Evolutionary conservation across 148 eudicot genomes (phyloP).

Genomic region (Amaranthus cruentus): DNA sequence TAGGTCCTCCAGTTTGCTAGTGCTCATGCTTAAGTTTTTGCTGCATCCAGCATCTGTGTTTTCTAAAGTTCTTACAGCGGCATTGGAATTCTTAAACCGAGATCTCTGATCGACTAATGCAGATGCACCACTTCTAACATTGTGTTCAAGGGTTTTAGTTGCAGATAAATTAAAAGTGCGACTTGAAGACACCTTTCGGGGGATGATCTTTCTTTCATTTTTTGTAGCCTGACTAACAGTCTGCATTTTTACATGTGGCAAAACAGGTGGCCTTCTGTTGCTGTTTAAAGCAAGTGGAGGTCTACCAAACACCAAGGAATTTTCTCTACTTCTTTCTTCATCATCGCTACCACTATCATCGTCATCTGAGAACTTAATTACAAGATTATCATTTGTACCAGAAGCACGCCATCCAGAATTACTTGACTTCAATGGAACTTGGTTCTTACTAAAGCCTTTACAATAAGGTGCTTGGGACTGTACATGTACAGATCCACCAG

Average conservation of each 20-base stretch:
- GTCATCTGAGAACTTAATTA: slow-evolving; percentile 69
- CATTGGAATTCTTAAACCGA: slow-evolving; percentile 26
- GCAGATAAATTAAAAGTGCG: slow-evolving; percentile 36
- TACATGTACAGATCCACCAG: slow-evolving; percentile 24
- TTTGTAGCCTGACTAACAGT: slow-evolving; percentile 19
- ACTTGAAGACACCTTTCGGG: slow-evolving; percentile 35
- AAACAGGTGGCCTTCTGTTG: slow-evolving; percentile 30
- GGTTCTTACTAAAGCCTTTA: slow-evolving; percentile 37
- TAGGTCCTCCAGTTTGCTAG: slow-evolving; percentile 55
- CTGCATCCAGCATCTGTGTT: slow-evolving; percentile 30
- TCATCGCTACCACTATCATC: slow-evolving; percentile 67
- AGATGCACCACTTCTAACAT: slow-evolving; percentile 25
- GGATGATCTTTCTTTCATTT: slow-evolving; percentile 28
- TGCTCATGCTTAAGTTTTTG: slow-evolving; percentile 32
- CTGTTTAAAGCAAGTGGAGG: slow-evolving; percentile 19
- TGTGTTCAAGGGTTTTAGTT: slow-evolving; percentile 33
- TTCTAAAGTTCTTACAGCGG: slow-evolving; percentile 21
- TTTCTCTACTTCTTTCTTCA: slow-evolving; percentile 34
- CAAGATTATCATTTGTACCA: slow-evolving; percentile 34
- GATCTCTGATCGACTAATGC: slow-evolving; percentile 27
- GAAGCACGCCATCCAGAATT: slow-evolving; percentile 31
- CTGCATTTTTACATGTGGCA: slow-evolving; percentile 29
- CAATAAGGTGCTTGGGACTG: slow-evolving; percentile 22
- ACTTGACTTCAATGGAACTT: slow-evolving; percentile 38
- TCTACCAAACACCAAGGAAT: slow-evolving; percentile 15